A percentile compares a stretch with the other conserved stretches of the same genome.
Evolutionary conservation across 1,284 basidiomycete genomes (phyloP).

Genomic region (Phellopilus nigrolimitatus): DNA sequence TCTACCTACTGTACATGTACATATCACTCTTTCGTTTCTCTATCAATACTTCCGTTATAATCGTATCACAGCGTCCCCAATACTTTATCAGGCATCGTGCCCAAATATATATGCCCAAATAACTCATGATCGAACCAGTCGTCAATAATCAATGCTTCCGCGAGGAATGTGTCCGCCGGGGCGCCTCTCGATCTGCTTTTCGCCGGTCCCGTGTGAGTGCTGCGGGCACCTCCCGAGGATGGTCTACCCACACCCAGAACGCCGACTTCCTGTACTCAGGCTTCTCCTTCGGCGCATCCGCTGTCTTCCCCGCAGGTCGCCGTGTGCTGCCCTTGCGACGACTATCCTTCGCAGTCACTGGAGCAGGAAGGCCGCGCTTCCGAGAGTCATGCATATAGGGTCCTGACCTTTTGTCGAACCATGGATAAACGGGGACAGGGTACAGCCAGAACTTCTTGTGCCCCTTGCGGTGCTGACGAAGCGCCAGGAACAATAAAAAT

Average conservation of each 20-base stretch:
- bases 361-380: conserved; percentile 10
- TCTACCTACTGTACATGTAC: too few species aligned
- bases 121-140: too few species aligned
- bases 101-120: conserved; percentile 3
- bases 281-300: conserved; percentile 5
- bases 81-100: neutral
- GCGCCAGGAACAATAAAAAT: conserved; percentile 56
- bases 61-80: conserved; percentile 8
- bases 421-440: conserved; percentile 66
- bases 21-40: too few species aligned
- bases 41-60: conserved; percentile 8
- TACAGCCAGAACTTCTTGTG: conserved; percentile 69
- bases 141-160: neutral
- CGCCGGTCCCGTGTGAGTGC: conserved; percentile 16
- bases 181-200: conserved; percentile 7
- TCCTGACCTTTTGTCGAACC: conserved; percentile 45
- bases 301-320: conserved; percentile 6
- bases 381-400: conserved; percentile 27
- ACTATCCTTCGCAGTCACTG: conserved; percentile 16
- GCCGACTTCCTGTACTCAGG: conserved; percentile 15
- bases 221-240: conserved; percentile 12
- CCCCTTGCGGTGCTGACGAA: conserved; percentile 59
- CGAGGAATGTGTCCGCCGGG: conserved; percentile 11
- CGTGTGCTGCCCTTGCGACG: conserved; percentile 16
- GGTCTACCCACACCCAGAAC: conserved; percentile 21